Percentiles rank a stretch among this genome's conserved stretches.
Evolutionary conservation across 345 rosid species (phyloP).

Genomic region (Syzygium grande): DNA sequence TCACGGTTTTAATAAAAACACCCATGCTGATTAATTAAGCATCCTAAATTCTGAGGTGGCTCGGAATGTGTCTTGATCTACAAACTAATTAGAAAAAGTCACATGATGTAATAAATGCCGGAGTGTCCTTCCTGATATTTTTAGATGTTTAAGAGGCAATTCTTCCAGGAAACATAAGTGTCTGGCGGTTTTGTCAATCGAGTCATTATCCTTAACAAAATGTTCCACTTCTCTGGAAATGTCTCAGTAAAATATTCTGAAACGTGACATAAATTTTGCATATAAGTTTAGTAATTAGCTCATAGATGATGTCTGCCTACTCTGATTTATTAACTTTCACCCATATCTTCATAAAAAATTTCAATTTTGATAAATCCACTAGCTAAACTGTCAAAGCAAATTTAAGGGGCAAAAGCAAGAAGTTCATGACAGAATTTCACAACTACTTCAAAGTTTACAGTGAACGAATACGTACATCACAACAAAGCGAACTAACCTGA

Average conservation of each 20-base stretch:
- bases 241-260: background rate
- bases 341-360: background rate
- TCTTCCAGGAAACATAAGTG: background rate
- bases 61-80: background rate
- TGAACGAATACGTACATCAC: background rate
- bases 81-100: background rate
- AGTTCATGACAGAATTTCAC: background rate
- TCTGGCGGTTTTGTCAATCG: background rate
- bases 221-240: background rate
- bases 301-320: background rate
- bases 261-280: background rate
- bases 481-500: constrained; percentile 40
- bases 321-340: background rate
- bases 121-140: background rate
- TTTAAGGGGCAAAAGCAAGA: background rate
- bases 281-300: background rate
- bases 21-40: background rate
- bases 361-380: background rate
- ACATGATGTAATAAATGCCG: background rate
- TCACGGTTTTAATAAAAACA: background rate
- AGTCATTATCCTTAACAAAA: background rate
- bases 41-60: background rate
- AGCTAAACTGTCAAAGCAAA: background rate
- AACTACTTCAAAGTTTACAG: background rate
- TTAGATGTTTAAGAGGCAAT: background rate